These are phyloP conservation scores for Jamesozyma jinghongensis DNA, from an alignment of 805 yeast species.

Conservation along the genomic window DNA sequence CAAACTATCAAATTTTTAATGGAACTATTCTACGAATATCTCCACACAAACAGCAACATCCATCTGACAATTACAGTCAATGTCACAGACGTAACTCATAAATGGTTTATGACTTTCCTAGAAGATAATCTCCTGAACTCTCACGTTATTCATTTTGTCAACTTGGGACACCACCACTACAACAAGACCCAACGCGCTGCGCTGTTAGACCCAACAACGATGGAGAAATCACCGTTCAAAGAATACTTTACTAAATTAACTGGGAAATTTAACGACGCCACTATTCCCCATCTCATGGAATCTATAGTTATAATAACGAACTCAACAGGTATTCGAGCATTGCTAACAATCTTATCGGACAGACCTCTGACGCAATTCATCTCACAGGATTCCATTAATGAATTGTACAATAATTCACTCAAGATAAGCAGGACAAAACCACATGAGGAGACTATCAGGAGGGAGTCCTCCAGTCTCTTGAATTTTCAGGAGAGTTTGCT, in stretches of 20 bases:
- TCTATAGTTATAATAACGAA: slow-evolving; percentile 26
- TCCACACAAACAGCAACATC: slow-evolving; percentile 8
- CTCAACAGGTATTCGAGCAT: slow-evolving; percentile 29
- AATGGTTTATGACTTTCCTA: slow-evolving; percentile 28
- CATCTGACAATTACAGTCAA: slow-evolving; percentile 17
- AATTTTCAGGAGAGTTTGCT: slow-evolving; percentile 23
- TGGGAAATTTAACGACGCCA: slow-evolving; percentile 12
- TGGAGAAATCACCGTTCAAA: slow-evolving; percentile 26
- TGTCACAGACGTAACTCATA: slow-evolving; percentile 23
- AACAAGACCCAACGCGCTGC: no score
- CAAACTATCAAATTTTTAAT: slow-evolving; percentile 27
- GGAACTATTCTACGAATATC: slow-evolving; percentile 17
- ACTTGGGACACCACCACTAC: not conserved
- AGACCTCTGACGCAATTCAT: slow-evolving; percentile 25
- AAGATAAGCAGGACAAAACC: not conserved
- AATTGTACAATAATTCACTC: slow-evolving; percentile 12
- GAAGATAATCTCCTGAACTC: slow-evolving; percentile 11
- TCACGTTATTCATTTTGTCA: slow-evolving; percentile 15
- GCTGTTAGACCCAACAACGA: not conserved
- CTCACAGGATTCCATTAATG: slow-evolving; percentile 24
- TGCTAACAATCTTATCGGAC: slow-evolving; percentile 28
- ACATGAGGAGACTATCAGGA: slow-evolving; percentile 9
- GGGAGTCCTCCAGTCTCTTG: slow-evolving; percentile 26
- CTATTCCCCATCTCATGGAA: slow-evolving; percentile 9
- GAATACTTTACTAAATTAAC: slow-evolving; percentile 25